A percentile compares a stretch with the other conserved stretches of the same genome.
Conservation (phyloP, 1,139 yeast species). For the Hansenula sp. region DNA sequence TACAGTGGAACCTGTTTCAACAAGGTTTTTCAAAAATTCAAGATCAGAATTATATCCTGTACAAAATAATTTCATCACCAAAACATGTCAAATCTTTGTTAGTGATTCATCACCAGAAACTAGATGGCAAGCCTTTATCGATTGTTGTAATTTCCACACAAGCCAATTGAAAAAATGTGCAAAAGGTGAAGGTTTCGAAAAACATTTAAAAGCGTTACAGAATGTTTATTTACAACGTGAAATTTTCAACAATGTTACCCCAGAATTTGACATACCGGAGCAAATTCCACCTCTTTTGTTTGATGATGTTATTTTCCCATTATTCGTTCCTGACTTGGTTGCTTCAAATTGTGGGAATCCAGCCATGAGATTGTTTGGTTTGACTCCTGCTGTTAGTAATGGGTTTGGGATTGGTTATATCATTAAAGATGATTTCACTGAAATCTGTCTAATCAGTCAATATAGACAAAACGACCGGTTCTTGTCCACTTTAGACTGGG, state of each 20-base stretch:
- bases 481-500: slow-evolving; percentile 58
- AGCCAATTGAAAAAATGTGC: slow-evolving; percentile 47
- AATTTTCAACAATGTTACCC: slow-evolving; percentile 41
- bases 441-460: slow-evolving; percentile 64
- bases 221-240: slow-evolving; percentile 42
- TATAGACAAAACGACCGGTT: slow-evolving; percentile 71
- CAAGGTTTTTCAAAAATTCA: slow-evolving; percentile 62
- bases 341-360: slow-evolving; percentile 75
- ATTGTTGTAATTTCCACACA: slow-evolving; percentile 51
- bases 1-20: slow-evolving; percentile 70
- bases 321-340: slow-evolving; percentile 41
- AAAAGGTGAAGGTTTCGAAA: slow-evolving; percentile 64
- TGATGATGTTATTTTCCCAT: slow-evolving; percentile 35
- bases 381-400: slow-evolving; percentile 70
- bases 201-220: slow-evolving; percentile 63
- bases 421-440: slow-evolving; percentile 61
- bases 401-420: slow-evolving; percentile 80
- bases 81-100: slow-evolving; percentile 58
- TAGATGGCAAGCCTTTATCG: slow-evolving; percentile 49
- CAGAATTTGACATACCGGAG: slow-evolving; percentile 24
- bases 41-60: slow-evolving; percentile 67
- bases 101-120: slow-evolving; percentile 40
- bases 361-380: slow-evolving; percentile 68
- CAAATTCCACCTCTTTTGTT: slow-evolving; percentile 23
- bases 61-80: slow-evolving; percentile 50